Evolutionary conservation across 2,329 filamentous ascomycete species (phyloP).

Genomic region (Aspergillus aculeatinus): DNA sequence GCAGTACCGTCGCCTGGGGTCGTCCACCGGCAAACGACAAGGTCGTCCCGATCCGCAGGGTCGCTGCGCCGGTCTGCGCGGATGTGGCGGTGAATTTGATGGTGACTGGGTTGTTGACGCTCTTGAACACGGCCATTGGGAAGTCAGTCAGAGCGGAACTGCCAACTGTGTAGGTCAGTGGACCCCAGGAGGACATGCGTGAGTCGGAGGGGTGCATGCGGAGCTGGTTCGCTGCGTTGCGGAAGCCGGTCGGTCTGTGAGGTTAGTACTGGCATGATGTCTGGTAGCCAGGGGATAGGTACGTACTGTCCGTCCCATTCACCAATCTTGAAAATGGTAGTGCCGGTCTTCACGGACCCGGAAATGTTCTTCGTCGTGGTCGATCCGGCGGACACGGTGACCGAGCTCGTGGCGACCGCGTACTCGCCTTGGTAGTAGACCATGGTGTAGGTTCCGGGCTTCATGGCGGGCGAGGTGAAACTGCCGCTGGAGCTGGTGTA

Average conservation of each 20-base stretch:
- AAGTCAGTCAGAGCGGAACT: conserved; percentile 54
- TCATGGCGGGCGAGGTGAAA: conserved; percentile 66
- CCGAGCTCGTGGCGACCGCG: conserved; percentile 52
- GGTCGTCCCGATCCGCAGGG: conserved; percentile 65
- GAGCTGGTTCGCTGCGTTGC: conserved; percentile 65
- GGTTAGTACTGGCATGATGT: background rate
- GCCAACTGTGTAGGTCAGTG: conserved; percentile 62
- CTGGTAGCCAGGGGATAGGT: conserved; percentile 14
- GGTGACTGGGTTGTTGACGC: conserved; percentile 58
- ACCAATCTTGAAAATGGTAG: conserved; percentile 63
- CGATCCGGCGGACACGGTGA: conserved; percentile 52
- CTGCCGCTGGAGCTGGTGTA: conserved; percentile 55
- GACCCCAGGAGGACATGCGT: conserved; percentile 62
- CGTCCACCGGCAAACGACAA: conserved; percentile 61
- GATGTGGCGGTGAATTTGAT: conserved; percentile 60
- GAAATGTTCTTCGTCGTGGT: conserved; percentile 54
- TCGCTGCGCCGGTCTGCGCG: conserved; percentile 53
- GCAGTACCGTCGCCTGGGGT: conserved; percentile 48
- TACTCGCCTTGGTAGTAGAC: conserved; percentile 62
- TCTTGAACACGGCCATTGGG: conserved; percentile 66
- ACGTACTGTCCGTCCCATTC: conserved; percentile 60
- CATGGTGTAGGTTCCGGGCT: conserved; percentile 68
- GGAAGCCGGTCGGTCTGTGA: conserved; percentile 57
- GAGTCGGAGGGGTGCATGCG: conserved; percentile 68
- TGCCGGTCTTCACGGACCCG: conserved; percentile 49